Evolutionary conservation across 2,329 filamentous ascomycete species (phyloP).

Genomic region (Fusarium goolgardi): DNA sequence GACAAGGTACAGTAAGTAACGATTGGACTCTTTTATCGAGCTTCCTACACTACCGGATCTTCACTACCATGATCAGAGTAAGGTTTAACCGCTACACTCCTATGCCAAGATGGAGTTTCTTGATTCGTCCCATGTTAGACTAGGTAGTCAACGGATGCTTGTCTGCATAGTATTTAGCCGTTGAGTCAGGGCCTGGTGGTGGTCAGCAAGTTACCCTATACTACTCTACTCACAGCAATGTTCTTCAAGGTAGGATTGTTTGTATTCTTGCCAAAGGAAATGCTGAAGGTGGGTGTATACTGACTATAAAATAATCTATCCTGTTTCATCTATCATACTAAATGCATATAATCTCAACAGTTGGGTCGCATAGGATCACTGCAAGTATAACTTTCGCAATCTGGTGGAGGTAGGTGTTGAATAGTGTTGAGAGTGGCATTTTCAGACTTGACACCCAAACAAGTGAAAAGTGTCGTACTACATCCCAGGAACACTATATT

Average conservation of each 20-base stretch:
- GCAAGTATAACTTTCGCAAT: too few species aligned
- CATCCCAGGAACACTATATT: background rate
- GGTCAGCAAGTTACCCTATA: background rate
- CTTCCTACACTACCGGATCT: slow-evolving; percentile 30
- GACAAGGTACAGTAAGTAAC: background rate
- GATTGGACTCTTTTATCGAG: background rate
- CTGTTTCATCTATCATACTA: background rate
- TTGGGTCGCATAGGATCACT: too few species aligned
- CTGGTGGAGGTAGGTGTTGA: background rate
- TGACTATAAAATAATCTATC: background rate
- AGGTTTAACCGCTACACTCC: slow-evolving; percentile 2
- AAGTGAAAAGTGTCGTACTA: background rate
- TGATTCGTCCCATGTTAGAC: background rate
- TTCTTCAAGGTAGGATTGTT: background rate
- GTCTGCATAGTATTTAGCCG: background rate
- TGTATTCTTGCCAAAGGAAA: background rate
- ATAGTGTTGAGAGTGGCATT: background rate
- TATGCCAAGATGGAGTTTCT: background rate
- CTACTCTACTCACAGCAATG: accelerated
- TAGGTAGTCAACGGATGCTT: background rate
- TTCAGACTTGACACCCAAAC: background rate
- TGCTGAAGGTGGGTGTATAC: background rate
- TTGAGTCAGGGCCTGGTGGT: background rate
- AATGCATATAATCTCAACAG: too few species aligned
- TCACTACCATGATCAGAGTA: slow-evolving; percentile 14